These are phyloP conservation scores for Nicotiana undulata DNA, from an alignment of 257 asterid genomes.

Conservation along the genomic window DNA sequence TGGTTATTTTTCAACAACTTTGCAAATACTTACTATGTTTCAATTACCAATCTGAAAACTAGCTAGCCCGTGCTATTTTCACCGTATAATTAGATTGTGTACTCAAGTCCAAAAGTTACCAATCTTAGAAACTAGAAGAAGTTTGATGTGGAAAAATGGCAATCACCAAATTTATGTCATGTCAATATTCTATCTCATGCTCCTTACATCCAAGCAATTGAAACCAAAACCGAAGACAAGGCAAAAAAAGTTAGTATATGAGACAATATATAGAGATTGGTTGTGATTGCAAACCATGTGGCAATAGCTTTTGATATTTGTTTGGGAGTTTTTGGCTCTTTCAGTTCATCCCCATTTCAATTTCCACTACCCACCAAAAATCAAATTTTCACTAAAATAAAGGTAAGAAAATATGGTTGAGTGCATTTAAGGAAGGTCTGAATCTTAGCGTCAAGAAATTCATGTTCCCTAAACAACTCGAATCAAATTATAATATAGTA, in stretches of 20 bases:
- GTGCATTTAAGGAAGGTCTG: background rate
- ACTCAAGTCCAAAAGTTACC: background rate
- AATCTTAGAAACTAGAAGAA: background rate
- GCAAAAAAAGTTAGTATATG: constrained; percentile 5
- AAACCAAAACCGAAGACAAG: constrained; percentile 7
- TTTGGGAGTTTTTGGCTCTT: constrained; percentile 31
- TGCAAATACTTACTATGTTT: too few relatives aligned
- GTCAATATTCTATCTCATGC: background rate
- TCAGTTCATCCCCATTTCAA: constrained; percentile 2
- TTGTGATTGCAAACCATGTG: constrained; percentile 22
- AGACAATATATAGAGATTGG: constrained; percentile 10
- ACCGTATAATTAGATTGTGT: background rate
- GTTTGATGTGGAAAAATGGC: background rate
- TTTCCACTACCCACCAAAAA: background rate
- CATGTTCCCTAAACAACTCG: background rate
- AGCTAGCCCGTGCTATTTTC: too few relatives aligned
- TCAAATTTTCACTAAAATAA: background rate
- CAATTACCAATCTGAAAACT: too few relatives aligned
- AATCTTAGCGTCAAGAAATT: background rate
- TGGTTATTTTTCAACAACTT: too few relatives aligned
- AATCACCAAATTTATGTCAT: background rate
- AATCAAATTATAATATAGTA: background rate
- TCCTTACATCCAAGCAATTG: background rate
- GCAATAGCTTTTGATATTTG: constrained; percentile 14
- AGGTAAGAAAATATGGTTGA: background rate